Evolutionary conservation across 2,329 filamentous ascomycete genomes (phyloP).

Genomic region (Calonectria pauciramosa): DNA sequence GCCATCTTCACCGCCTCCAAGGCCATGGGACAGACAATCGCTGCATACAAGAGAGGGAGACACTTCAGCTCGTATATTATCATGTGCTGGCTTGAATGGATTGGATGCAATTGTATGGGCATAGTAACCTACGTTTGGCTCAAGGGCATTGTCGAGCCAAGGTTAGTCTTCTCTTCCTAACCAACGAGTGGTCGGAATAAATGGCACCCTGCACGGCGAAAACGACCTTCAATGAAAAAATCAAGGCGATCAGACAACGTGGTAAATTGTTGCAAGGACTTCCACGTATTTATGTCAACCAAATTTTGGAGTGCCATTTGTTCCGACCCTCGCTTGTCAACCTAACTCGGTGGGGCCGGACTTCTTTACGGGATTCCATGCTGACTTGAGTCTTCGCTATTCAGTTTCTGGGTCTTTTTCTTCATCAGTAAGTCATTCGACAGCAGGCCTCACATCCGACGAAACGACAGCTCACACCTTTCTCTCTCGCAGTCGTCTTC

Average conservation of each 20-base stretch:
- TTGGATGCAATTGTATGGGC: conserved; percentile 33
- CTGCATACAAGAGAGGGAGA: conserved; percentile 22
- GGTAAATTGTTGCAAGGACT: background rate
- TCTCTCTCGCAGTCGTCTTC: conserved; percentile 17
- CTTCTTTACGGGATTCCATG: background rate
- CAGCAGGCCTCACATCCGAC: no score
- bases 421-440: conserved; percentile 29
- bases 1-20: conserved; percentile 29
- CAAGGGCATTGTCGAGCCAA: conserved; percentile 11
- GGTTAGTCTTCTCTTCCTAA: conserved; percentile 8
- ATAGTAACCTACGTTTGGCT: conserved; percentile 32
- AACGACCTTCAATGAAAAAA: background rate
- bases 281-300: background rate
- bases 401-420: conserved; percentile 36
- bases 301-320: background rate
- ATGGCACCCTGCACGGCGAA: background rate
- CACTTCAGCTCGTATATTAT: conserved; percentile 32
- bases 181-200: background rate
- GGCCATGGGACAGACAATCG: conserved; percentile 19
- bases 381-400: background rate
- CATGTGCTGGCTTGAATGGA: conserved; percentile 38
- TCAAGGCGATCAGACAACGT: background rate
- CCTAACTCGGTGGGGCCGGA: background rate
- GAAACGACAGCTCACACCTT: background rate
- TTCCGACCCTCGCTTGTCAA: background rate